Conservation (phyloP, 106 monocot genomes). For the Hemerocallis citrina region DNA sequence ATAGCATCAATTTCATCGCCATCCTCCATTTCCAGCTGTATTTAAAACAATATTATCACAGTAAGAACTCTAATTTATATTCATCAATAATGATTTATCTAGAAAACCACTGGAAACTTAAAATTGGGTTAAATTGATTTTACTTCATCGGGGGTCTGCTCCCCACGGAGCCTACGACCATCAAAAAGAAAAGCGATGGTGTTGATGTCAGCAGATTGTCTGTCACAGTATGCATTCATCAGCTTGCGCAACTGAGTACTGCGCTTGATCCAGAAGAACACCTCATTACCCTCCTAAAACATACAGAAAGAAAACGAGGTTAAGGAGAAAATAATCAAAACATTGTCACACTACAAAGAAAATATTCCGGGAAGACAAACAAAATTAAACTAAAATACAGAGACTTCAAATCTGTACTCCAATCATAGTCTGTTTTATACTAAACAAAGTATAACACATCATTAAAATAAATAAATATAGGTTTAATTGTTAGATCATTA, state of each 20-base stretch:
- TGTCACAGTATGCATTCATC: constrained; percentile 36
- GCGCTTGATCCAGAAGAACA: constrained; percentile 44
- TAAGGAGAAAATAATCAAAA: not conserved
- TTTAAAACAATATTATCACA: not conserved
- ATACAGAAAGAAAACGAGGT: not conserved
- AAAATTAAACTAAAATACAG: too few relatives aligned
- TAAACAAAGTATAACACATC: too few relatives aligned
- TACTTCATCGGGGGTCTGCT: constrained; percentile 39
- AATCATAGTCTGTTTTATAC: too few relatives aligned
- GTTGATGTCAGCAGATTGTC: constrained; percentile 26
- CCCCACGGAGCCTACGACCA: constrained; percentile 34
- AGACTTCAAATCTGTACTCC: too few relatives aligned
- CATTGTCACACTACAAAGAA: too few relatives aligned
- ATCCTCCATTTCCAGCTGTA: constrained; percentile 30
- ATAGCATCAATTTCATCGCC: constrained; percentile 35
- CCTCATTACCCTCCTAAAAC: constrained; percentile 35
- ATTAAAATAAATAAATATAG: too few relatives aligned
- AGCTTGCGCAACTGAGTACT: constrained; percentile 35
- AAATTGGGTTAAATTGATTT: too few relatives aligned
- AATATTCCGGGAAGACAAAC: too few relatives aligned
- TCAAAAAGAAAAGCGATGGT: constrained; percentile 41
- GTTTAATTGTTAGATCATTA: too few relatives aligned
- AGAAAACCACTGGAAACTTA: too few relatives aligned
- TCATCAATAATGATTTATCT: too few relatives aligned
- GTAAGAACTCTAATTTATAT: too few relatives aligned